phyloP scores from a whole-genome alignment of 23 red algal species.

The Rhodosorus marinus region DNA sequence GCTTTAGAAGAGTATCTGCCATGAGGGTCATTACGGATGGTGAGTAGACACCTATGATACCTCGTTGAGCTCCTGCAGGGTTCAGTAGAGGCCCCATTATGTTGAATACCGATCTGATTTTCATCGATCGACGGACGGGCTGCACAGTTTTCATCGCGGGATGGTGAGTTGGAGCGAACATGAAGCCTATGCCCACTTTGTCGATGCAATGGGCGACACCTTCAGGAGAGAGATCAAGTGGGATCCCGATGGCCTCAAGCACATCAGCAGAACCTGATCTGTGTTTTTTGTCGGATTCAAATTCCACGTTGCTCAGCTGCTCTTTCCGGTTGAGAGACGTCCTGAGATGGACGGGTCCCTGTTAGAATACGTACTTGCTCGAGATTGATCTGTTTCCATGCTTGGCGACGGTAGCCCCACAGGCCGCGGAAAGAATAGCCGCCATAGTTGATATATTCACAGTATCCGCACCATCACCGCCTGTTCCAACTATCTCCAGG shows the following conservation, averaged over 20 bases:
- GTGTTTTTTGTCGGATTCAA: neutral
- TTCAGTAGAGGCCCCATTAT: constrained; percentile 77
- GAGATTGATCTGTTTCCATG: constrained; percentile 74
- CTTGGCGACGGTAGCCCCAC: constrained; percentile 72
- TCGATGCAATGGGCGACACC: constrained; percentile 51
- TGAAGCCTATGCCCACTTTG: constrained; percentile 73
- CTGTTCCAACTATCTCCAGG: constrained; percentile 73
- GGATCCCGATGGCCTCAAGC: constrained; percentile 35
- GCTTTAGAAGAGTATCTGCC: constrained; percentile 42
- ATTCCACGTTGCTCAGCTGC: neutral
- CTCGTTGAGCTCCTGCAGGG: constrained; percentile 26
- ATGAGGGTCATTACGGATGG: constrained; percentile 36
- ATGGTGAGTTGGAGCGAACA: constrained; percentile 71
- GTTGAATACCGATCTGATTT: constrained; percentile 77
- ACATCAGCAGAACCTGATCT: constrained; percentile 80
- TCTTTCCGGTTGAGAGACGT: neutral
- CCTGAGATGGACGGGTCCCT: no score
- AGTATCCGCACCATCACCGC: constrained; percentile 72
- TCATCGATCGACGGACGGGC: constrained; percentile 36
- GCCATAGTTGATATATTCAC: constrained; percentile 87
- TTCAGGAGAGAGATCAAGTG: constrained; percentile 17
- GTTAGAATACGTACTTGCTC: constrained; percentile 55
- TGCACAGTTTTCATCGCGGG: constrained; percentile 53
- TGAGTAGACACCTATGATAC: constrained; percentile 61
- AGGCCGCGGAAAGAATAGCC: constrained; percentile 67